Evolutionary conservation across 768 basidiomycete species (phyloP).

Genomic region (Calvatia gigantea): DNA sequence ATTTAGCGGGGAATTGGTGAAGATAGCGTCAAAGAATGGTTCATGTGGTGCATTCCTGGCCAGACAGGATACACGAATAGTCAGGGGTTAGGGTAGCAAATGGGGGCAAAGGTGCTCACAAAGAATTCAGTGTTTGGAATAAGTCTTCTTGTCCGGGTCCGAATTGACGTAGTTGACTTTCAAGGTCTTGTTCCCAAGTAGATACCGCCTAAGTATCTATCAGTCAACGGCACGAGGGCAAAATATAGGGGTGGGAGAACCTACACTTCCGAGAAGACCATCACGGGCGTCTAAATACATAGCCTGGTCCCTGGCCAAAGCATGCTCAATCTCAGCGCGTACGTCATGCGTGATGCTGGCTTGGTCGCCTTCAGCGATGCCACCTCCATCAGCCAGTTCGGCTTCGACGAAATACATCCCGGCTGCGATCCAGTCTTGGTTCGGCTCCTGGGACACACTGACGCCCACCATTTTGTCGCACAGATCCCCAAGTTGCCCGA

Average conservation of each 20-base stretch:
- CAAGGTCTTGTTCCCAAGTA: background rate
- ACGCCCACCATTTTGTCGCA: constrained; percentile 4
- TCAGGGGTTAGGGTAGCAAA: background rate
- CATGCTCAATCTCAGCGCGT: background rate
- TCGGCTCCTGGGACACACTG: background rate
- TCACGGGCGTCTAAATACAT: background rate
- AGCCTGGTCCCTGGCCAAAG: constrained; percentile 1
- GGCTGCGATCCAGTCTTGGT: background rate
- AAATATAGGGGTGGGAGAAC: too few relatives aligned
- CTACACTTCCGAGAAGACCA: background rate
- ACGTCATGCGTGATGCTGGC: background rate
- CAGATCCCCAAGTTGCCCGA: background rate
- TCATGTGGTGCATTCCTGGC: constrained; percentile 13
- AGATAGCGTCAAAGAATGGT: constrained; percentile 17
- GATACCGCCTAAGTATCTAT: background rate
- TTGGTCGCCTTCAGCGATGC: background rate
- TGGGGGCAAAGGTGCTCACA: background rate
- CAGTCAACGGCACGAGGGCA: background rate
- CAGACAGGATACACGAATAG: background rate
- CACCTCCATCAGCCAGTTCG: background rate
- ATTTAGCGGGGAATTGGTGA: constrained; percentile 24
- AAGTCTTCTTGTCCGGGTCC: background rate
- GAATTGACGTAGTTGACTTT: background rate
- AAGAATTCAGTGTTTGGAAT: background rate
- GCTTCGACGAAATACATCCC: background rate